phyloP scores from a whole-genome alignment of 805 yeast genomes.

The Pichia heedii region DNA sequence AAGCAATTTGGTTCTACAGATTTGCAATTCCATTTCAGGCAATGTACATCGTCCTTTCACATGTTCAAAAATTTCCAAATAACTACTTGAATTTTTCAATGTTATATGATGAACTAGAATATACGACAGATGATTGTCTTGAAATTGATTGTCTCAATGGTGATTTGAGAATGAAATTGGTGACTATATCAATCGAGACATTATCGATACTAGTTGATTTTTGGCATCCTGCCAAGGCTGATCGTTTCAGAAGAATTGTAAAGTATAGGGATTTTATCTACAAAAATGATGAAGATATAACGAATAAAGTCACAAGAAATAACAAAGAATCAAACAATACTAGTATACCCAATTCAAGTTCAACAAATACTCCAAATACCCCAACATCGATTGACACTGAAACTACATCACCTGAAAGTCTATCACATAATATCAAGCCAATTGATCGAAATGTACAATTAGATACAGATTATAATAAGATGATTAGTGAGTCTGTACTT shows the following conservation, averaged over 20 bases:
- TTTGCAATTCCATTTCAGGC: conserved; percentile 20
- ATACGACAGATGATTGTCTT: conserved; percentile 6
- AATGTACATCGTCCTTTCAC: conserved; percentile 16
- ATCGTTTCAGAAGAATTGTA: conserved; percentile 13
- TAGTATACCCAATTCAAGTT: background rate
- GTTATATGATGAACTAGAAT: conserved; percentile 8
- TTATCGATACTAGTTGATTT: conserved; percentile 5
- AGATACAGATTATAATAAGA: background rate
- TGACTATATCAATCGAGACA: conserved; percentile 8
- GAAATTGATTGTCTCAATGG: conserved; percentile 10
- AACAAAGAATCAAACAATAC: background rate
- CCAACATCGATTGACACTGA: too few relatives aligned
- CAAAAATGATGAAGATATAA: background rate
- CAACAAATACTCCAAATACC: too few relatives aligned
- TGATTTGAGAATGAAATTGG: conserved; percentile 13
- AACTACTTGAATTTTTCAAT: conserved; percentile 9
- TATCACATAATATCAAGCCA: too few relatives aligned
- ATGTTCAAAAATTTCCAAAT: conserved; percentile 12
- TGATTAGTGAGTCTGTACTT: background rate
- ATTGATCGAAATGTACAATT: too few relatives aligned
- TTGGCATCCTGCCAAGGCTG: conserved; percentile 14
- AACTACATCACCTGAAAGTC: too few relatives aligned
- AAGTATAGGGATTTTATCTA: conserved; percentile 7
- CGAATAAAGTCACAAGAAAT: background rate
- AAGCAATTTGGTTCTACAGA: conserved; percentile 16